Base-by-base conservation (phyloP, 1,284 basidiomycete species). In the Cerioporus squamosus region DNA sequence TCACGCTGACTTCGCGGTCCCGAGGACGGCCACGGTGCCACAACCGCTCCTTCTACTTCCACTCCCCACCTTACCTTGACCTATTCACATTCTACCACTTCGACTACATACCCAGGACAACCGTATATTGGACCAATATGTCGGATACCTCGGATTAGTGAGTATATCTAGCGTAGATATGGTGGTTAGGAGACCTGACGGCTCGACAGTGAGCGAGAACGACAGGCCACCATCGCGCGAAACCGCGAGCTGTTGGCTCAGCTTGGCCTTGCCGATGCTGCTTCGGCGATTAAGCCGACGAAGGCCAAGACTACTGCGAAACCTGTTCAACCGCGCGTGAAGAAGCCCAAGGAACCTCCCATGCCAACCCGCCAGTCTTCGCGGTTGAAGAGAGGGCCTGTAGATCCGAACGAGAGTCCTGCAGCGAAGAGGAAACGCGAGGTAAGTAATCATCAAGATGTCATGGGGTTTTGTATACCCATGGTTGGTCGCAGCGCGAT, bases 221-320 rank as follows among this genome's bases (percentile, higher is more conserved):
- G 91, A 15, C 84, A 88, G 67, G 86, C 84, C 8, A 93, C 91
- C 66, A 92, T 93, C 51, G 89, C 88, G 12, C 81, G 88, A 47
- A 93, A 93, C 69, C 85, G 82, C 43, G 87, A 84, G 10, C 76
- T 93, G 8, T 78, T 93, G 33, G 85, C 88, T 59, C 74, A 88
- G 66, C 81, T 93, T 22, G 83, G 88, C 18, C 75, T 93, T 33
- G 82, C 84, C 62, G 82, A 84, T 63, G 85, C 83, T 2, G 79
- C 81, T 17, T 68, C 76, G 0, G 79, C 61, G 12, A 51, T 66
- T 1, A 68, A 67, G 26, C 50, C 62, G 3, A 42, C 49, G 26
- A 48, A 63, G 55, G 42, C 55, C 8, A 64, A 79, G 63, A 63
- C 72, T 3, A 83, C 78, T 63, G 82, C 83, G 5, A 90, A 89